Base-by-base conservation (phyloP, 176 grass and related monocot species). In the Paspalum vaginatum region DNA sequence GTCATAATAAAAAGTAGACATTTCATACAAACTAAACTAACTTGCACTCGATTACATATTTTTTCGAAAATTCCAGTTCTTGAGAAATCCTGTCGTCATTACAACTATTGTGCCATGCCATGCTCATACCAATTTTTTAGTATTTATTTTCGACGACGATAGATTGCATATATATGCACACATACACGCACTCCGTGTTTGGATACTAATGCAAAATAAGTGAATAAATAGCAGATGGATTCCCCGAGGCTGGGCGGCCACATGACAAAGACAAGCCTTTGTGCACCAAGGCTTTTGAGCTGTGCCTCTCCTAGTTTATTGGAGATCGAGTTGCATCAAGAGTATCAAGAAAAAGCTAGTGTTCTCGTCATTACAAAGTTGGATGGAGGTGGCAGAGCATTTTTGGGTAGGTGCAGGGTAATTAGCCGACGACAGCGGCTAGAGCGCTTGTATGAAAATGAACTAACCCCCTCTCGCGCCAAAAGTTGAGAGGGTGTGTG, bases 291-390 rank as follows among this genome's bases (percentile, higher is more conserved):
- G 27, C 81, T 81, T 69, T 85, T 81, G 77, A 70, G 70, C 70
- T 71, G 70, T 81, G 68, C 24, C 54, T 20, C 14, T 89, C 82
- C 87, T 89, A 80, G 65, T 89, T 89, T 77, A 89, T 81, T 65
- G 82, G 82, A 89, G 70, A 18, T 67, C 18, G 16, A 73, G 26
- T 61, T 50, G 68, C 46, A 70, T 58, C 50, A 80, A 62, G 15
- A 45, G 9, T 10, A 70, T 58, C 50, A 80, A 62, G 44, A 45
- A 38, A 70, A 69, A 38, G 63, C 32, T 32, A 32, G 32, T 32
- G 32, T 32, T 32, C 32, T 46, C n/a, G 42, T 59, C 55, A 40
- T 20, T 4, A 17, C 54, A 65, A 62, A 45, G 63, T 53, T 77
- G 52, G 22, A 64, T 6, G 6, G 43, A 22, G 55, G 50, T 12